These are phyloP conservation scores for Crithidia brevicula DNA, from an alignment of 208 protist species.

Conservation along the genomic window DNA sequence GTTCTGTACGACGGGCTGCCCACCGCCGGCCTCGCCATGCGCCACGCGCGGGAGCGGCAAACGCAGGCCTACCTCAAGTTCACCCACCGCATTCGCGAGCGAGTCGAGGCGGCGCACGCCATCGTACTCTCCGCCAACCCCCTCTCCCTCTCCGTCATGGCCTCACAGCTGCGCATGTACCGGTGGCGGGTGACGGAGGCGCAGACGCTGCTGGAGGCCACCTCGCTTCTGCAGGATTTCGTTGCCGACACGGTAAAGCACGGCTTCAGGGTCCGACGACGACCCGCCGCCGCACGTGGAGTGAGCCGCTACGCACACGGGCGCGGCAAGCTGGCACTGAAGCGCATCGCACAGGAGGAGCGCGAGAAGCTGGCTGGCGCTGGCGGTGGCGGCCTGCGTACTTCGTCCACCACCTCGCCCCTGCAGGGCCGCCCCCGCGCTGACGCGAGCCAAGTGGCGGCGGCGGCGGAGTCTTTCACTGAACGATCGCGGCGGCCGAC, in stretches of 20 bases:
- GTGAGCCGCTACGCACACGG: slow-evolving; percentile 50
- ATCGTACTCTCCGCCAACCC: slow-evolving; percentile 81
- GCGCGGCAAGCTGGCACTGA: slow-evolving; percentile 30
- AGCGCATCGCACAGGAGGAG: slow-evolving; percentile 21
- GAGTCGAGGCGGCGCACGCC: slow-evolving; percentile 53
- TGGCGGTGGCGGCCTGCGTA: background rate
- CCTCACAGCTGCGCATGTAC: slow-evolving; percentile 84
- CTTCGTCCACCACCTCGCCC: background rate
- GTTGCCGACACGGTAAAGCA: slow-evolving; percentile 37
- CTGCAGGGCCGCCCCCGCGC: no score
- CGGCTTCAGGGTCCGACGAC: slow-evolving; percentile 51
- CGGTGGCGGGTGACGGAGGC: slow-evolving; percentile 82
- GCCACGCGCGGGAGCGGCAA: slow-evolving; percentile 41
- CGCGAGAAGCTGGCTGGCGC: slow-evolving; percentile 9
- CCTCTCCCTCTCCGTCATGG: slow-evolving; percentile 76
- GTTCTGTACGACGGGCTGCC: slow-evolving; percentile 52
- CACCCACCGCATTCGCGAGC: slow-evolving; percentile 56
- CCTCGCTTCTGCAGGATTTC: slow-evolving; percentile 58
- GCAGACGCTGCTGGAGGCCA: slow-evolving; percentile 67
- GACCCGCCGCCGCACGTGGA: slow-evolving; percentile 12
- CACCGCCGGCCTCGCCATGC: slow-evolving; percentile 3
- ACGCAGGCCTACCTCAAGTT: slow-evolving; percentile 58
- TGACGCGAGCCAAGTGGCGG: no score
- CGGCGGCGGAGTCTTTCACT: no score
- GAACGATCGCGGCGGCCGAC: no score